phyloP scores from a whole-genome alignment of 805 yeast species.

The Tetrapisispora arboricola region DNA sequence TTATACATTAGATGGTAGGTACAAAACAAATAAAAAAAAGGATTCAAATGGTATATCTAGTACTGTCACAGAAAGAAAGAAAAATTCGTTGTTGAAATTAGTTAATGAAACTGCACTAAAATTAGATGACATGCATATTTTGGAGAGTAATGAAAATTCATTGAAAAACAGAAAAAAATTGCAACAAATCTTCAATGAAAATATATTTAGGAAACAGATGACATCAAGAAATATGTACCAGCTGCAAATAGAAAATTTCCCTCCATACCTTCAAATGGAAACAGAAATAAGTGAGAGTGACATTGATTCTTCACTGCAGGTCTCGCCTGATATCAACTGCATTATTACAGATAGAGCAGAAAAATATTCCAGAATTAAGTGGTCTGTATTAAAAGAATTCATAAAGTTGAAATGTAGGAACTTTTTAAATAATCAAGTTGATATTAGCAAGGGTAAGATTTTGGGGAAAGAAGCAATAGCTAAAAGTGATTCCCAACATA shows the following conservation, averaged over 20 bases:
- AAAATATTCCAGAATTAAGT: conserved; percentile 24
- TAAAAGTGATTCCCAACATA: not conserved
- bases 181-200: conserved; percentile 26
- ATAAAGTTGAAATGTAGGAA: conserved; percentile 27
- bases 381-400: conserved; percentile 33
- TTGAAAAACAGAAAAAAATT: conserved; percentile 11
- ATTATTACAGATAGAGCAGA: conserved; percentile 19
- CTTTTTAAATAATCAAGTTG: conserved; percentile 9
- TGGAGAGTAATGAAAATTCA: conserved; percentile 1
- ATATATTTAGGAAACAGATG: conserved; percentile 28
- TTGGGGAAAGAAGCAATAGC: not conserved
- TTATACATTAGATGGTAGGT: not conserved
- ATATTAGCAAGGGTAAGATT: not conserved
- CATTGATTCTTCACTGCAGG: not conserved
- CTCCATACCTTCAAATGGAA: conserved; percentile 26
- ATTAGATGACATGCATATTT: not conserved
- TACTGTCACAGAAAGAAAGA: conserved; percentile 1
- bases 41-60: not conserved
- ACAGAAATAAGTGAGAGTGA: conserved; percentile 4
- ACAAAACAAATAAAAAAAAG: not conserved
- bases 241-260: conserved; percentile 23
- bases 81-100: conserved; percentile 2
- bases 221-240: conserved; percentile 28
- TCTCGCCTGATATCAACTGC: not conserved
- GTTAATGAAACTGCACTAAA: conserved; percentile 2